Conservation (phyloP, 192 early-diverging fungal genomes). For the Coemansia sp. region DNA sequence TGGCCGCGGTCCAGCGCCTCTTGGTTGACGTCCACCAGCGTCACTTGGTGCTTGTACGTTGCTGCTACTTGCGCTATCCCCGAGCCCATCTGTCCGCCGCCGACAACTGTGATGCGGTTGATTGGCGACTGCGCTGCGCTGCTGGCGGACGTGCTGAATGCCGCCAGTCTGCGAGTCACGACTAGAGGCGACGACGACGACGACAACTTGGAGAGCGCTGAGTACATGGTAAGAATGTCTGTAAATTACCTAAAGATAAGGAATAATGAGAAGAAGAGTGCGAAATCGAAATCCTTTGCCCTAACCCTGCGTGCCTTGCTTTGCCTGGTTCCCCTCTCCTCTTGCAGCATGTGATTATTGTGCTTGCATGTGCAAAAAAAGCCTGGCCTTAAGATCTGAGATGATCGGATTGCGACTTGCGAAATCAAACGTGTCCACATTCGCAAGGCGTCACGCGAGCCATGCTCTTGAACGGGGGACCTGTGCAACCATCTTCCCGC, state of each 20-base stretch:
- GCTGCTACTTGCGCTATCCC: constrained; percentile 92
- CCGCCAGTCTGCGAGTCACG: background rate
- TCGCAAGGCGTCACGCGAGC: background rate
- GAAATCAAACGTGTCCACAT: background rate
- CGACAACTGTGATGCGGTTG: constrained; percentile 75
- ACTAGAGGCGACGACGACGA: too few species aligned
- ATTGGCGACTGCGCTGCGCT: constrained; percentile 5
- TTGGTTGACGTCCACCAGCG: constrained; percentile 81
- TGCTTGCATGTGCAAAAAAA: too few species aligned
- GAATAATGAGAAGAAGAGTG: background rate
- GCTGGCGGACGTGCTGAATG: constrained; percentile 8
- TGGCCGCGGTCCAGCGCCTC: constrained; percentile 80
- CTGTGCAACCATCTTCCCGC: background rate
- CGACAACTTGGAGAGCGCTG: background rate
- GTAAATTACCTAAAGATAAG: background rate
- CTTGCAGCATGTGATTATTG: background rate
- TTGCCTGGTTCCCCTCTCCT: background rate
- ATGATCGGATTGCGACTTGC: background rate
- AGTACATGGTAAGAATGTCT: background rate
- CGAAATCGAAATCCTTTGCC: background rate
- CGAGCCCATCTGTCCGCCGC: constrained; percentile 87
- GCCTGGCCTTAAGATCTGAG: background rate
- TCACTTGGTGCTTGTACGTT: constrained; percentile 77
- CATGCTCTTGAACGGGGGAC: background rate
- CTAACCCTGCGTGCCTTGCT: background rate